Evolutionary conservation across 1,139 yeast species (phyloP).

Genomic region (Hansenula sp.): DNA sequence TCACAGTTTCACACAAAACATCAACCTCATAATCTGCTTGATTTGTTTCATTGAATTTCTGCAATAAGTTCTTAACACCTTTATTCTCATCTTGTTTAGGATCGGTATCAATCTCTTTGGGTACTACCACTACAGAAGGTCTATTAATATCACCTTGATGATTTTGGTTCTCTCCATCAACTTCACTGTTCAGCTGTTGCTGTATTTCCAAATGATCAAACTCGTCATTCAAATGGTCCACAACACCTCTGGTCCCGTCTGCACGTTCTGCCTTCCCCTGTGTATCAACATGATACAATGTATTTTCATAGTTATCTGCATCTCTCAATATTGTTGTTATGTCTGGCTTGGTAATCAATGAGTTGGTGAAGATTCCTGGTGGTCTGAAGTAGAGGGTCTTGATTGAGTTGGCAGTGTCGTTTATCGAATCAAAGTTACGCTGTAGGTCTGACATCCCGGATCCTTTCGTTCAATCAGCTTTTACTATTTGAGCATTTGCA

Average conservation of each 20-base stretch:
- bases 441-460: conserved; percentile 13
- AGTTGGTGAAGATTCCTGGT: conserved; percentile 65
- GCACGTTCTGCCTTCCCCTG: conserved; percentile 19
- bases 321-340: conserved; percentile 60
- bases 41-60: conserved; percentile 17
- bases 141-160: conserved; percentile 9
- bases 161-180: conserved; percentile 5
- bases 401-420: conserved; percentile 25
- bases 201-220: conserved; percentile 19
- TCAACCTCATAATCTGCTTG: conserved; percentile 27
- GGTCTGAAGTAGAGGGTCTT: conserved; percentile 39
- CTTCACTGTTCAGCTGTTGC: conserved; percentile 3
- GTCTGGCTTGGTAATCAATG: conserved; percentile 50
- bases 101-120: conserved; percentile 9
- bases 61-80: conserved; percentile 21
- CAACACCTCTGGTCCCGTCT: conserved; percentile 23
- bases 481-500: too few species aligned
- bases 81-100: conserved; percentile 11
- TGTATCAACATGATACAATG: conserved; percentile 39
- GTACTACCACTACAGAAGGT: conserved; percentile 19
- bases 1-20: conserved; percentile 27
- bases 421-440: conserved; percentile 13
- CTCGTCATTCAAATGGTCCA: conserved; percentile 20
- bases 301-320: conserved; percentile 51
- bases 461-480: too few species aligned